Evolutionary conservation across 2,329 filamentous ascomycete genomes (phyloP), one percentile per base, ranked within the genome.

Genomic region (Neurospora crassa): DNA sequence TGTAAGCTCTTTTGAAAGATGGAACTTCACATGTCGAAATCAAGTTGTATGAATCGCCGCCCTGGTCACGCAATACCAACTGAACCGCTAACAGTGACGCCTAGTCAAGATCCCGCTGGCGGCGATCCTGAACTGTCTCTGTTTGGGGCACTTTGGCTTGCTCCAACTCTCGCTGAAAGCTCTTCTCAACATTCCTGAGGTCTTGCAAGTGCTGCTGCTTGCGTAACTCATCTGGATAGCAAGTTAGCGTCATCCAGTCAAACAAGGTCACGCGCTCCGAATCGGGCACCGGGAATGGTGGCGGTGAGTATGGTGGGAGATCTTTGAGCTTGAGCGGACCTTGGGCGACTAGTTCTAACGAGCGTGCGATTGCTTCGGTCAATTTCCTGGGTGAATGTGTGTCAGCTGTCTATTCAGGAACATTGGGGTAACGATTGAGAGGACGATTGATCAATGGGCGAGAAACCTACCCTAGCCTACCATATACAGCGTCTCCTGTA

Each of bases 401-500:
- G 20, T 14, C 3, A n/a, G n/a, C 12, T 14, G 12, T 42, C 1
- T 8, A 4, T 29, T 6, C 18, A 11, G 10, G 14, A 34, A 34
- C 7, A 59, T 41, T 1, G 3, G 29, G 68, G 11, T 59, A 37
- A 3, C 16, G 2, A 18, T 18, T 18, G 1, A 7, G n/a, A 16
- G 68, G 34, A 5, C 12, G 16, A 34, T 18, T 1, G 11, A 2
- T 8, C 2, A 16, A 4, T 34, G 10, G 18, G 7, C 20, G 37
- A 42, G 40, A 2, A 24, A 24, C 86, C 70, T 85, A 93, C 91
- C 86, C 84, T 59, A 93, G 82, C 70, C 85, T 83, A 12, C 91
- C 92, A 76, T 90, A 86, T n/a, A 94, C 85, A 2, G 93, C 89
- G 81, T 96, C 97, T 34, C 91, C 90, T 75, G 93, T 88, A 34